Base-by-base conservation (phyloP, 2,329 filamentous ascomycete genomes). In the Capronia epimyces region DNA sequence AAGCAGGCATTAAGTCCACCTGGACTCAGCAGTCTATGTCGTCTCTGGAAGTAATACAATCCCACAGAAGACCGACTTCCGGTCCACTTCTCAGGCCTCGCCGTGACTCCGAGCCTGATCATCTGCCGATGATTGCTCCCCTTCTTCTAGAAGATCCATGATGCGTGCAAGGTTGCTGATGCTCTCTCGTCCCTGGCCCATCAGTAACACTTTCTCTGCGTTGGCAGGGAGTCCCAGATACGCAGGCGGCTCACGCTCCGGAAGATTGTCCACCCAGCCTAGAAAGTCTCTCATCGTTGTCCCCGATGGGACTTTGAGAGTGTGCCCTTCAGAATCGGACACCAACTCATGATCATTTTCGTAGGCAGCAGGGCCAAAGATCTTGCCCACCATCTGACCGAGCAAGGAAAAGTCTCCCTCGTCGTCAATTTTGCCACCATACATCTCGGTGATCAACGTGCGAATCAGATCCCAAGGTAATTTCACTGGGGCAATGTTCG, bases 381-480 rank as follows among this genome's bases (percentile, higher is more conserved):
- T 83, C 25, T 77, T 79, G 37, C 81, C 71, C 43, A 98, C 91
- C 2, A 98, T 79, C 50, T 79, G 72, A 40, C 78, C 76, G 13
- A 98, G 80, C 39, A 83, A 78, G 45, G 74, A 72, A 68, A 93
- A 95, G 70, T 98, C 93, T 36, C 74, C 83, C 58, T 89, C 86
- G 65, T 96, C 82, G 66, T 98, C 93, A 62, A 98, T 90, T 75
- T 98, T 98, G 68, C 93, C 93, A 58, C 93, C 93, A 65, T 98
- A 98, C 57, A 90, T 97, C 71, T 97, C 91, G 1, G 86, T 87
- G 51, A 98, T 80, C 13, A 98, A 80, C 48, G 86, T 89, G 54
- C 89, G 84, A 57, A 98, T 84, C 81, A 98, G 90, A 50, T 94
- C 86, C 93, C 93, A 98, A 1, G 93, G 94, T 16, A 98, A 87